These are phyloP conservation scores for Rubia tinctorum DNA, from an alignment of 305 asterid genomes.

Conservation along the genomic window DNA sequence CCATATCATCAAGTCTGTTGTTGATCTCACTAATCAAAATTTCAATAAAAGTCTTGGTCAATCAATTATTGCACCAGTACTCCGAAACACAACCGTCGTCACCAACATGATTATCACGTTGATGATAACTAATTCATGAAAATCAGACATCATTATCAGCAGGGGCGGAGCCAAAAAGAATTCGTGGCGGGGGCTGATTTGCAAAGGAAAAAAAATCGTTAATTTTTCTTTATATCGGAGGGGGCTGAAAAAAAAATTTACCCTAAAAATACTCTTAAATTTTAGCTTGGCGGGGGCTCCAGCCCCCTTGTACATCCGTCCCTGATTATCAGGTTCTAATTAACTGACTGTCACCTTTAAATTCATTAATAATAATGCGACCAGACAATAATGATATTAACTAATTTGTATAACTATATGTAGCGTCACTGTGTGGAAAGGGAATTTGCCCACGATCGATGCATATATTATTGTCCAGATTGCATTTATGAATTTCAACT, in stretches of 20 bases:
- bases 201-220: too few species aligned
- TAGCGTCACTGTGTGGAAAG: neutral
- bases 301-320: too few species aligned
- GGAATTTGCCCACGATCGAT: neutral
- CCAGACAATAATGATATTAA: neutral
- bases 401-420: neutral
- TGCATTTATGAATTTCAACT: constrained; percentile 9
- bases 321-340: neutral
- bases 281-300: too few species aligned
- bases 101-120: neutral
- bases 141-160: constrained; percentile 8
- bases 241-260: too few species aligned
- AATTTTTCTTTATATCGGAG: too few species aligned
- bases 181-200: too few species aligned
- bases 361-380: neutral
- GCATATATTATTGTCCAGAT: neutral
- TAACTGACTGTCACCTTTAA: neutral
- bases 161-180: too few species aligned
- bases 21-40: neutral
- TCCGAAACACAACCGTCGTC: neutral
- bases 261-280: too few species aligned
- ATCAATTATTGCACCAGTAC: neutral
- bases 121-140: neutral
- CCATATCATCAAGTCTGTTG: constrained; percentile 5
- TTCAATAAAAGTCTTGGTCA: neutral